phyloP scores from a whole-genome alignment of 495 filamentous ascomycete genomes.

The Penicillium argentinense region DNA sequence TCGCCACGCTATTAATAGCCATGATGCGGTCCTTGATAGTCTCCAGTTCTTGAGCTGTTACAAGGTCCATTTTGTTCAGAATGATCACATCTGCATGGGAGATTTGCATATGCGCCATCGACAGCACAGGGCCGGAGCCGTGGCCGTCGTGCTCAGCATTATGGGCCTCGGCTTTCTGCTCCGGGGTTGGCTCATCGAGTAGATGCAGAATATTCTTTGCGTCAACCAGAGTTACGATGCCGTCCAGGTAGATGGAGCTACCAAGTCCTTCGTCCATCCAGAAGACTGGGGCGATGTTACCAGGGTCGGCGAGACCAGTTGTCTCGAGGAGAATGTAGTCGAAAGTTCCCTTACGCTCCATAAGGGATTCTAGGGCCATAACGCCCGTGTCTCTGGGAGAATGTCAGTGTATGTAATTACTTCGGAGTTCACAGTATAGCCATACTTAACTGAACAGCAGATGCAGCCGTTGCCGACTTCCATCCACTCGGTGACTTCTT shows the following conservation, averaged over 20 bases:
- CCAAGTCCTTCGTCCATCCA: conserved; percentile 96
- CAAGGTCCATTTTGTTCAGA: conserved; percentile 91
- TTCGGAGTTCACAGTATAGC: background rate
- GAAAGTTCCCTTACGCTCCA: conserved; percentile 89
- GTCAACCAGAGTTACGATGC: conserved; percentile 94
- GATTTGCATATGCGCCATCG: conserved; percentile 93
- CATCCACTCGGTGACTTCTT: conserved; percentile 91
- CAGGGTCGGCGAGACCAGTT: conserved; percentile 91
- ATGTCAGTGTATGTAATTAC: conserved; percentile 1
- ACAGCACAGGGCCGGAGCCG: conserved; percentile 63
- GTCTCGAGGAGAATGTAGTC: conserved; percentile 99
- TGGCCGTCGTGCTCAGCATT: conserved; percentile 51
- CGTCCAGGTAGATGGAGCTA: conserved; percentile 92
- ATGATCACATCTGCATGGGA: conserved; percentile 96
- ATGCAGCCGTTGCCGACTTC: conserved; percentile 96
- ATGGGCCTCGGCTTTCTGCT: conserved; percentile 45
- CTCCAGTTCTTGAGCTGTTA: conserved; percentile 66
- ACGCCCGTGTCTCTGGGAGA: conserved; percentile 77
- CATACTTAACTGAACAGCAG: conserved; percentile 96
- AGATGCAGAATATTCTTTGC: conserved; percentile 84
- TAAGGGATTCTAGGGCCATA: conserved; percentile 91
- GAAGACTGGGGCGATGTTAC: conserved; percentile 93
- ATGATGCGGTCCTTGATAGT: conserved; percentile 63
- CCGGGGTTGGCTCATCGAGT: conserved; percentile 70
- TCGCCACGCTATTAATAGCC: conserved; percentile 88